Evolutionary conservation across 164 flowering plant species (phyloP), one percentile per base, ranked within the genome.

Genomic region (Macadamia integrifolia): DNA sequence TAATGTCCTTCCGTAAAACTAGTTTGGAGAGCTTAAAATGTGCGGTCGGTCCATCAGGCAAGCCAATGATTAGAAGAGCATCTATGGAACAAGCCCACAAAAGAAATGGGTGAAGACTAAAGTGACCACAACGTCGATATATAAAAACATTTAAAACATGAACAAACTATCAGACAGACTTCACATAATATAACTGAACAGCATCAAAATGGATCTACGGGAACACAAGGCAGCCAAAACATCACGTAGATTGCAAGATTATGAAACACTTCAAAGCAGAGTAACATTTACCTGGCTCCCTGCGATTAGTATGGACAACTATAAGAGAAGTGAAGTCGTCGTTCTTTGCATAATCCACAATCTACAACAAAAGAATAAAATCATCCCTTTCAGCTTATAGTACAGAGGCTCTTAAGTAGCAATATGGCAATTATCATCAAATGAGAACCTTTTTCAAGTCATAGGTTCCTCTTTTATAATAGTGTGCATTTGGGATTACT

Each of bases 41-140:
- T 15, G 97, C 99, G 57, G 97, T 92, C 65, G 99, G 99, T 48
- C 99, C 97, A 75, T 83, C 75, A 55, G 99, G 99, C 74, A 94
- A 80, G 65, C 85, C 87, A 67, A 92, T 85, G 49, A 92, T 68
- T 58, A 88, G 64, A 6, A 92, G 88, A 68, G 92, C 97, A 87
- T 94, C 99, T 90, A 67, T 67, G 80, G 55, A 73, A 65, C 2
- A 49, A 58, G 28, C 9, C 59, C 3, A 46, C 9, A 46, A 46
- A 46, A 46, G 7, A 11, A 29, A 31, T 31, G 49, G 11, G 5
- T 15, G 52, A 32, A 63, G 12, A 46, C 44, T 15, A 30, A 44
- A 29, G 13, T 4, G 53, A 43, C 17, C 55, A 53, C 13, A 46
- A 13, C 18, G 6, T 11, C 18, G 1, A 53, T 53, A 53, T 13